These are phyloP conservation scores for Brassica incana DNA, from an alignment of 345 rosid species.

Conservation along the genomic window DNA sequence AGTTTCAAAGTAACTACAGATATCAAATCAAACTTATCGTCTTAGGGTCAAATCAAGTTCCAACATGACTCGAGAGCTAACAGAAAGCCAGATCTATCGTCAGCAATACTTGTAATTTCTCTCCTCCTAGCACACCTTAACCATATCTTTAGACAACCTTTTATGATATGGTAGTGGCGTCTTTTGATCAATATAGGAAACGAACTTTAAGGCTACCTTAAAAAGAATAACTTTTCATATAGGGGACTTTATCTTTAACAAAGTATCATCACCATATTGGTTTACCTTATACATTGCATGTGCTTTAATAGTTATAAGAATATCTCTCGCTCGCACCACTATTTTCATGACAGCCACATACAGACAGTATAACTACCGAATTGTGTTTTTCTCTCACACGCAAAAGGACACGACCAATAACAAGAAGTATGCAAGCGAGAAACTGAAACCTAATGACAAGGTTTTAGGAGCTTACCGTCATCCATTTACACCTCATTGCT, in stretches of 20 bases:
- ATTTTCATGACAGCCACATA: conserved; percentile 10
- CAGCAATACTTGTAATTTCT: conserved; percentile 1
- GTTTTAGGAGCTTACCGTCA: conserved; percentile 30
- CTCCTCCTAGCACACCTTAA: not conserved
- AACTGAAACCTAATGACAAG: not conserved
- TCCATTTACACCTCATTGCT: conserved; percentile 95
- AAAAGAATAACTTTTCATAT: conserved; percentile 13
- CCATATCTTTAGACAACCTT: conserved; percentile 20
- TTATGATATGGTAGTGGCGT: conserved; percentile 28
- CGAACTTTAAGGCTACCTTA: conserved; percentile 14
- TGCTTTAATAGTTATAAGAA: not conserved
- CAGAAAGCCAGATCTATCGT: conserved; percentile 18
- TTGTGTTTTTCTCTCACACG: not conserved
- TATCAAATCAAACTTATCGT: conserved; percentile 31
- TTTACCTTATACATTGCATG: conserved; percentile 18
- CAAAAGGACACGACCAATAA: conserved; percentile 1
- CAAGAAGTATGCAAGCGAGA: not conserved
- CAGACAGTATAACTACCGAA: not conserved
- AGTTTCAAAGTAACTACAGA: conserved; percentile 24
- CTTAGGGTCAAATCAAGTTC: conserved; percentile 29
- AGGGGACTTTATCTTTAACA: conserved; percentile 31
- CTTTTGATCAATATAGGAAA: conserved; percentile 19
- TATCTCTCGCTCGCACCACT: not conserved
- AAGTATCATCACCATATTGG: conserved; percentile 25
- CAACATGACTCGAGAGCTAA: conserved; percentile 25